phyloP scores from a whole-genome alignment of 768 basidiomycete species.

The Xanthoconium stramineum region DNA sequence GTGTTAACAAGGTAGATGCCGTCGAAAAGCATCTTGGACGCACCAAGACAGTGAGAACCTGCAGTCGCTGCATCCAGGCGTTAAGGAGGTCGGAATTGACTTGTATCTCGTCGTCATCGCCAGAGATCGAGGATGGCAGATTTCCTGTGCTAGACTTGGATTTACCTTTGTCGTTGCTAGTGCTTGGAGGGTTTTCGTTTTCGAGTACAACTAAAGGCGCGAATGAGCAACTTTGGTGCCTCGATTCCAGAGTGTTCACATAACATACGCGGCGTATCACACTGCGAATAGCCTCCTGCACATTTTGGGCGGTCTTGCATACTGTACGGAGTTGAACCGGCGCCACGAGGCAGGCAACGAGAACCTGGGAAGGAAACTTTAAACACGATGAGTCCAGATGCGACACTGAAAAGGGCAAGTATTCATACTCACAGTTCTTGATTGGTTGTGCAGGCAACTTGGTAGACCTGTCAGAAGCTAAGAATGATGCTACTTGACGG shows the following conservation, averaged over 20 bases:
- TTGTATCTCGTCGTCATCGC: slow-evolving; percentile 8
- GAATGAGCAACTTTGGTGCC: neutral
- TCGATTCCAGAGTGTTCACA: neutral
- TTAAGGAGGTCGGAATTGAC: slow-evolving; percentile 18
- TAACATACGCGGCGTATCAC: slow-evolving; percentile 17
- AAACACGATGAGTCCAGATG: too few species aligned
- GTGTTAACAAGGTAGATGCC: neutral
- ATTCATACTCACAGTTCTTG: neutral
- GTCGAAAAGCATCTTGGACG: slow-evolving; percentile 2
- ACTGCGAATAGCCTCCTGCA: slow-evolving; percentile 3
- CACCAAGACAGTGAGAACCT: slow-evolving; percentile 28
- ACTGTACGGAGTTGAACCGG: neutral
- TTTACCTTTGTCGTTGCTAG: slow-evolving; percentile 2
- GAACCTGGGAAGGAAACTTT: neutral
- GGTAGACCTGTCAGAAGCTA: neutral
- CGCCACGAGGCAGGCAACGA: neutral
- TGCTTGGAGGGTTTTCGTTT: slow-evolving; percentile 5
- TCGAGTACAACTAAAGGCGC: neutral
- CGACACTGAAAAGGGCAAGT: too few species aligned
- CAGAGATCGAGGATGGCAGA: neutral
- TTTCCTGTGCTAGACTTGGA: neutral
- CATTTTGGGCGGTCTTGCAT: slow-evolving; percentile 1
- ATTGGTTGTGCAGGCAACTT: neutral
- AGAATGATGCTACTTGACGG: neutral
- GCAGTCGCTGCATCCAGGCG: slow-evolving; percentile 27